Evolutionary conservation across 2,329 filamentous ascomycete genomes (phyloP).

Genomic region (Verticillium tricorpus): DNA sequence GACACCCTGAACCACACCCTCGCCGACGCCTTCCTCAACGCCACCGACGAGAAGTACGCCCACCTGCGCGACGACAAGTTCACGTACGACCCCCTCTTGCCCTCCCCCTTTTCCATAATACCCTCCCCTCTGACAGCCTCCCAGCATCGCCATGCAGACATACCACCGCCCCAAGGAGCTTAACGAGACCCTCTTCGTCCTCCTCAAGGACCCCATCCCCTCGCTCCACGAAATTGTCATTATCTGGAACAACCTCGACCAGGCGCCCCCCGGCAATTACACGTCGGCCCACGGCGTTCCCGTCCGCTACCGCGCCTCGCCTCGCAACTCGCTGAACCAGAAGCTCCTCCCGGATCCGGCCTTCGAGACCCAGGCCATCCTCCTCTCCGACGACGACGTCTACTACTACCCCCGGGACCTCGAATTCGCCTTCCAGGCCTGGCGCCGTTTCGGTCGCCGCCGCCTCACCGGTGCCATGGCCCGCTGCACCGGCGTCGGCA

Average conservation of each 20-base stretch:
- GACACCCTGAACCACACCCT: not conserved
- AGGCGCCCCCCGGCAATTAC: slow-evolving; percentile 21
- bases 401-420: slow-evolving; percentile 32
- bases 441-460: slow-evolving; percentile 31
- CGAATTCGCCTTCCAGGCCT: slow-evolving; percentile 35
- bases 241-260: slow-evolving; percentile 31
- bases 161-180: slow-evolving; percentile 30
- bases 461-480: slow-evolving; percentile 29
- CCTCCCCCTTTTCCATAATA: no score
- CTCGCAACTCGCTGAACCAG: slow-evolving; percentile 29
- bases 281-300: slow-evolving; percentile 23
- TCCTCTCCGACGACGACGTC: slow-evolving; percentile 34
- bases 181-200: slow-evolving; percentile 20
- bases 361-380: slow-evolving; percentile 32
- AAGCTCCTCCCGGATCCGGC: slow-evolving; percentile 30
- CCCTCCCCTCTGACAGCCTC: not conserved
- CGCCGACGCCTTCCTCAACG: not conserved
- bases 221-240: slow-evolving; percentile 32
- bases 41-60: slow-evolving; percentile 5
- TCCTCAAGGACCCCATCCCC: slow-evolving; percentile 25
- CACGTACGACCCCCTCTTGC: slow-evolving; percentile 15
- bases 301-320: slow-evolving; percentile 27
- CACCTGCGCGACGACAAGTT: slow-evolving; percentile 20
- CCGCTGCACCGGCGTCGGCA: slow-evolving; percentile 24
- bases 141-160: slow-evolving; percentile 32